phyloP scores from a whole-genome alignment of 495 filamentous ascomycete species.

The Chlorociboria aeruginascens region DNA sequence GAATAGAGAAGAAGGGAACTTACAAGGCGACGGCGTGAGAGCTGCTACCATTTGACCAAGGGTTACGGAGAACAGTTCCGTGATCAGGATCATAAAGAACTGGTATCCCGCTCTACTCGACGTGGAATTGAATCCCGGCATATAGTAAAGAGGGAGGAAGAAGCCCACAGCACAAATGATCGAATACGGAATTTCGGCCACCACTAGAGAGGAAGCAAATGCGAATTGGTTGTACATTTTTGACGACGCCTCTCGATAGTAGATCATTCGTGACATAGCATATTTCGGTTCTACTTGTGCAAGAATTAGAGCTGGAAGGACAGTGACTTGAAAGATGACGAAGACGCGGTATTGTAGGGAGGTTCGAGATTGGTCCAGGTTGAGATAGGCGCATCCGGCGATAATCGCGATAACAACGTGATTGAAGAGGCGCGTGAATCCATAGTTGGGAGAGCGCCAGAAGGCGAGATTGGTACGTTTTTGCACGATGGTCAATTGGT shows the following conservation, averaged over 20 bases:
- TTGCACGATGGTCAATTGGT: slow-evolving; percentile 49
- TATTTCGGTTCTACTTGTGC: slow-evolving; percentile 48
- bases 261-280: slow-evolving; percentile 50
- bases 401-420: slow-evolving; percentile 72
- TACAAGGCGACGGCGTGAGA: slow-evolving; percentile 19
- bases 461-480: slow-evolving; percentile 56
- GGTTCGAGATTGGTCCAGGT: slow-evolving; percentile 50
- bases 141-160: slow-evolving; percentile 17
- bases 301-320: slow-evolving; percentile 30
- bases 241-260: slow-evolving; percentile 54
- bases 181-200: slow-evolving; percentile 61
- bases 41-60: slow-evolving; percentile 70
- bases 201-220: slow-evolving; percentile 48
- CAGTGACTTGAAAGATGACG: slow-evolving; percentile 60
- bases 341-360: slow-evolving; percentile 77
- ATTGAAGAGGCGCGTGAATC: slow-evolving; percentile 61
- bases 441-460: slow-evolving; percentile 63
- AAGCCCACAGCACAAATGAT: slow-evolving; percentile 38
- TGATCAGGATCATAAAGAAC: slow-evolving; percentile 58
- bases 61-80: slow-evolving; percentile 62
- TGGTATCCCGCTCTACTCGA: slow-evolving; percentile 60
- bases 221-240: slow-evolving; percentile 61
- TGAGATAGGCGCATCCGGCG: slow-evolving; percentile 71
- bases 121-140: slow-evolving; percentile 19
- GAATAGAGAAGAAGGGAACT: too few species aligned